phyloP scores from a whole-genome alignment of 495 filamentous ascomycete genomes.

The Entonaema liquescens region DNA sequence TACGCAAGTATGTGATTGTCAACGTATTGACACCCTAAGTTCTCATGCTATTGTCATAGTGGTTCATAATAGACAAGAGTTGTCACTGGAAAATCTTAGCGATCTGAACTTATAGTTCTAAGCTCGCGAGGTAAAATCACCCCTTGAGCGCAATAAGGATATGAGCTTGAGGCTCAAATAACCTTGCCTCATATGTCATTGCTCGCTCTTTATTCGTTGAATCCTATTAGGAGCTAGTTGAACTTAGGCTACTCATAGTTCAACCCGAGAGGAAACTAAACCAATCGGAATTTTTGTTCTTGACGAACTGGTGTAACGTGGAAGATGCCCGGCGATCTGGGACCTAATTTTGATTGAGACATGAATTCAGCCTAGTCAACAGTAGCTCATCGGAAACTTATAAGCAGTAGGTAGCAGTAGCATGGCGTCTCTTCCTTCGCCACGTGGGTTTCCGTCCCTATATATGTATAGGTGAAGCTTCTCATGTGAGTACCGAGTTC shows the following conservation, averaged over 20 bases:
- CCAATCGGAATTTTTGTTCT: background rate
- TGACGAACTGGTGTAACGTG: background rate
- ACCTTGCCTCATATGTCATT: background rate
- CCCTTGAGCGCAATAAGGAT: background rate
- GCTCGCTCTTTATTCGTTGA: background rate
- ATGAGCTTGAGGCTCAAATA: background rate
- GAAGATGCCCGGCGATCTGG: background rate
- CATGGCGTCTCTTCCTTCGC: background rate
- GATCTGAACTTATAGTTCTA: background rate
- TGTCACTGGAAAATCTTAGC: background rate
- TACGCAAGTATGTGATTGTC: background rate
- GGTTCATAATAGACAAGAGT: background rate
- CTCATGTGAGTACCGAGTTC: background rate
- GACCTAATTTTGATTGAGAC: background rate
- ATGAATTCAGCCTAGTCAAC: background rate
- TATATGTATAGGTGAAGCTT: background rate
- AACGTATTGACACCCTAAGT: background rate
- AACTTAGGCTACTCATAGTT: background rate
- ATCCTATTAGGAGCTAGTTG: background rate
- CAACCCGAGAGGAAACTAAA: background rate
- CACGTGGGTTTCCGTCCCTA: background rate
- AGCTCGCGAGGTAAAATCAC: background rate
- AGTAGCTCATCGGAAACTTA: background rate
- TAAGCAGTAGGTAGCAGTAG: background rate
- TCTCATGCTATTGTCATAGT: background rate